Evolutionary conservation across 2,329 filamentous ascomycete species (phyloP), one percentile per base, ranked within the genome.

Genomic region (Samsoniella hepiali): DNA sequence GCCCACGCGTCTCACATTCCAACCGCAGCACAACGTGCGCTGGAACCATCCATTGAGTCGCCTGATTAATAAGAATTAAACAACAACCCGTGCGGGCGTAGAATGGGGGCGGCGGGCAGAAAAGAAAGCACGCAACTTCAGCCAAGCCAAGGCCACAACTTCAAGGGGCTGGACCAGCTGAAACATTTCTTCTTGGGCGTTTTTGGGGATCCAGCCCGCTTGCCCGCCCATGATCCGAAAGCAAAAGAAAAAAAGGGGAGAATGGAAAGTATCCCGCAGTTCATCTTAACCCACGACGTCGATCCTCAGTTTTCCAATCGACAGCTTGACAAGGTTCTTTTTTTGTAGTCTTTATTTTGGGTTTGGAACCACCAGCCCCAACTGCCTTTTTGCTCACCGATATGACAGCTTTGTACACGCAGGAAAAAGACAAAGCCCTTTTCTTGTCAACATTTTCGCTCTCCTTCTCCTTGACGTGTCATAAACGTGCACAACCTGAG

Each of bases 151-250:
- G 7, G 7, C 5, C 29, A 57, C 27, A 45, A 32, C 6, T 7
- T 44, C 42, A 47, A 22, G 42, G 31, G 40, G 55, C 57, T 50
- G 34, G 36, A 40, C 42, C 34, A 59, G 45, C 57, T 59, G 57
- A 59, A 51, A 59, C 57, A n/a, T 22, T 42, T 59, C 57, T 59
- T 42, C 57, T 59, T 42, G 13, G 34, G 32, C 56, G 44, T 29
- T 49, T 58, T 47, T 22, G 22, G 29, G 15, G 45, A 29, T n/a
- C 8, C 2, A 27, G 22, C 22, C 22, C 22, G 22, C 22, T 22
- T 22, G 10, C 51, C 51, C n/a, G 34, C 13, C 36, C 11, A 34
- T 6, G 9, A 11, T 5, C 10, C 22, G 32, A 50, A 50, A 31
- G 45, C 47, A 50, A 51, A 22, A 42, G 3, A 5, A 9, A 9